Conservation (phyloP, 78 protist species). For the Dictyostelium citrinum region DNA sequence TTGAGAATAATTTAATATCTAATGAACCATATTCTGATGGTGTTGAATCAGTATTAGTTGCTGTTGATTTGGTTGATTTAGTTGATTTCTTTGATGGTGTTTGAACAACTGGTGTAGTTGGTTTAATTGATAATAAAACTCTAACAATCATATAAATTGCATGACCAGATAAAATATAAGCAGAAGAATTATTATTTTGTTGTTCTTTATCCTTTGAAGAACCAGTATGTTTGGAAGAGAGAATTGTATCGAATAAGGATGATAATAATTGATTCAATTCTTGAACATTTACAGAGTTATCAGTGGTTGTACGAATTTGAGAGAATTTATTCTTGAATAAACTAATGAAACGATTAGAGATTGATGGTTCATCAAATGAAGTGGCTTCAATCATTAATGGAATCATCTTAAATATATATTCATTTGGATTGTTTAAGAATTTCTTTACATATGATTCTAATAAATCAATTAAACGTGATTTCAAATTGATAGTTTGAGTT, state of each 20-base stretch:
- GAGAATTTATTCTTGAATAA: constrained; percentile 38
- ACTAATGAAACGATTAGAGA: constrained; percentile 52
- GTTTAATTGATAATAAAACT: constrained; percentile 7
- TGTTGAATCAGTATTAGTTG: neutral
- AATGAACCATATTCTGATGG: constrained; percentile 8
- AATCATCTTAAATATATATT: constrained; percentile 22
- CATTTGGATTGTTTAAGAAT: constrained; percentile 1
- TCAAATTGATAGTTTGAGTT: constrained; percentile 41
- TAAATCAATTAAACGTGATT: constrained; percentile 67
- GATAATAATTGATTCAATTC: neutral
- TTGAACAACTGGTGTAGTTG: neutral
- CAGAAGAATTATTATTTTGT: constrained; percentile 27
- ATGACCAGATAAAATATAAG: constrained; percentile 49
- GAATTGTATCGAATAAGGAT: constrained; percentile 12
- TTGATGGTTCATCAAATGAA: constrained; percentile 45
- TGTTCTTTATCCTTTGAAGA: constrained; percentile 1
- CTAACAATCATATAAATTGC: constrained; percentile 22
- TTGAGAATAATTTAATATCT: neutral
- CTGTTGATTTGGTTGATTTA: neutral
- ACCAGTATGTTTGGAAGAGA: neutral
- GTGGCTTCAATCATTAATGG: constrained; percentile 61
- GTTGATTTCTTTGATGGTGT: neutral
- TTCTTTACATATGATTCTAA: constrained; percentile 56
- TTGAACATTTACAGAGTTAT: neutral
- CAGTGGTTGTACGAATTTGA: constrained; percentile 9